A percentile compares a stretch with the other conserved stretches of the same genome.
Evolutionary conservation across 345 rosid genomes (phyloP).

Genomic region (Murraya paniculata): DNA sequence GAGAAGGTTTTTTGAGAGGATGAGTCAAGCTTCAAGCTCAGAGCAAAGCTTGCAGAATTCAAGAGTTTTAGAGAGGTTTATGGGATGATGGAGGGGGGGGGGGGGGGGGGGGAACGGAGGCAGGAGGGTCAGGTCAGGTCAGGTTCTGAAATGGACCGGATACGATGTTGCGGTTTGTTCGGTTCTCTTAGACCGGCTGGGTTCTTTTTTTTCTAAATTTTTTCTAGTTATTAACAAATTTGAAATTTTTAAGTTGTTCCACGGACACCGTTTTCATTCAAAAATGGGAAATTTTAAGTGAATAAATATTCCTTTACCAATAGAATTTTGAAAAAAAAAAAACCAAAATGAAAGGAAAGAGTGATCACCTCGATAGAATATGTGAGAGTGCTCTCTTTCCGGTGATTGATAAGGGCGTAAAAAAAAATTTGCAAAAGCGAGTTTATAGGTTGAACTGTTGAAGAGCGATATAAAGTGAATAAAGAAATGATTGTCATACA

Average conservation of each 20-base stretch:
- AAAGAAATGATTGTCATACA: too few species aligned
- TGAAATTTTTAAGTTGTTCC: neutral
- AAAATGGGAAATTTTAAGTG: too few species aligned
- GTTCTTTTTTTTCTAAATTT: neutral
- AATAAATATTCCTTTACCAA: too few species aligned
- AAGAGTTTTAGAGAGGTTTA: slow-evolving; percentile 10
- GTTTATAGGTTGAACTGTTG: too few species aligned
- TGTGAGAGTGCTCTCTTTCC: too few species aligned
- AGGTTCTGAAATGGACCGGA: slow-evolving; percentile 11
- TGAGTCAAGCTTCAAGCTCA: neutral
- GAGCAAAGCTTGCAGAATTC: neutral
- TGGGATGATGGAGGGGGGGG: neutral
- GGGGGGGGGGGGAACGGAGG: neutral
- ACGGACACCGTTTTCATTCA: too few species aligned
- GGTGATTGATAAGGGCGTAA: too few species aligned
- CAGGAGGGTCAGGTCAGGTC: slow-evolving; percentile 1
- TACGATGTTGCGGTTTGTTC: neutral
- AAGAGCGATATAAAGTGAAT: too few species aligned
- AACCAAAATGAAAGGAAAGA: too few species aligned
- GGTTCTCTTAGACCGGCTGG: neutral
- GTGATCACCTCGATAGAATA: too few species aligned
- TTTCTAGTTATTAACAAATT: neutral
- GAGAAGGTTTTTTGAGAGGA: neutral
- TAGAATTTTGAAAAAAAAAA: too few species aligned
- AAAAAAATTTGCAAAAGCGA: too few species aligned